These are phyloP conservation scores for Amanita molliuscula DNA, from an alignment of 768 basidiomycete genomes.

Conservation along the genomic window DNA sequence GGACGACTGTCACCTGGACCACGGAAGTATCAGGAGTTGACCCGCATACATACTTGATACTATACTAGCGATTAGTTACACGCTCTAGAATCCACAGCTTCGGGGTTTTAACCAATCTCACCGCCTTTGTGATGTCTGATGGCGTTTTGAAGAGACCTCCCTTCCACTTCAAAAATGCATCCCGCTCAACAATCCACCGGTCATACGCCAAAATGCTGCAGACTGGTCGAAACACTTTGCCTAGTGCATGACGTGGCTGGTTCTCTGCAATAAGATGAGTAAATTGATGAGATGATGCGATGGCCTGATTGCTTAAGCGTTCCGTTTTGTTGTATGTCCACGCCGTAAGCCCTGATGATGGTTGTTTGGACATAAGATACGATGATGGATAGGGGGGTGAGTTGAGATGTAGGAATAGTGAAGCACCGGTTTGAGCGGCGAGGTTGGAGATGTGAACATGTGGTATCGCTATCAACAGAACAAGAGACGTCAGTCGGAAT, in stretches of 20 bases:
- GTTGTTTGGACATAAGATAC: constrained; percentile 8
- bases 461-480: constrained; percentile 8
- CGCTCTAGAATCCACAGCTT: constrained; percentile 14
- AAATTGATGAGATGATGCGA: constrained; percentile 30
- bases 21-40: too few species aligned
- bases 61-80: not conserved
- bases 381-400: constrained; percentile 36
- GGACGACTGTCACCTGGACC: too few species aligned
- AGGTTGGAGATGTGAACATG: constrained; percentile 79
- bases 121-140: not conserved
- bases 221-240: constrained; percentile 30
- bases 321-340: constrained; percentile 88
- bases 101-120: constrained; percentile 6
- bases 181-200: constrained; percentile 1
- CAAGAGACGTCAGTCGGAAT: not conserved
- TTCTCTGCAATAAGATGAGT: constrained; percentile 59
- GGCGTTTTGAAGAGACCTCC: not conserved
- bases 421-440: constrained; percentile 84
- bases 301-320: constrained; percentile 29
- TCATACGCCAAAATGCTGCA: constrained; percentile 36
- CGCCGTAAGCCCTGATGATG: constrained; percentile 6
- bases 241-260: constrained; percentile 15
- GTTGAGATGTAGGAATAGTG: constrained; percentile 72
- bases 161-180: not conserved
- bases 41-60: too few species aligned